These are phyloP conservation scores for Vanderwaltozyma polyspora DNA, from an alignment of 805 yeast genomes.

Conservation along the genomic window DNA sequence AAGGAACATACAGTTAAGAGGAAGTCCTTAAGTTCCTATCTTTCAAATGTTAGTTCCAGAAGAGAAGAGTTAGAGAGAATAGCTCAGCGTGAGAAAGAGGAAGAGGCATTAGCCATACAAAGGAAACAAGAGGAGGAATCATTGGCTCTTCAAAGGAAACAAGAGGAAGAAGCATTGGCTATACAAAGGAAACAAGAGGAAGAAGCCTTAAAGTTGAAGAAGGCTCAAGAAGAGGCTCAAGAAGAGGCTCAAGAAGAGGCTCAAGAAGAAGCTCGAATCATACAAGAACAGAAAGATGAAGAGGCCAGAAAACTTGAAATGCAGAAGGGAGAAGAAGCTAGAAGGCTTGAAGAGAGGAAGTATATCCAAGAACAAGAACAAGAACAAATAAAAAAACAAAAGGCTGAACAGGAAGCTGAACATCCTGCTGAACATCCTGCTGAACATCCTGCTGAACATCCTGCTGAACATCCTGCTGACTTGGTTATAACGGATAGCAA, in stretches of 20 bases:
- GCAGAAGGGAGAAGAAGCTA: too few relatives aligned
- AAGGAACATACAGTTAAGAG: too few relatives aligned
- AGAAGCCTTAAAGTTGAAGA: neutral
- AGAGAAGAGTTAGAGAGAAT: conserved; percentile 21
- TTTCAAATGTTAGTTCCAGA: conserved; percentile 22
- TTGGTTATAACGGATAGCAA: too few relatives aligned
- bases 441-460: too few relatives aligned
- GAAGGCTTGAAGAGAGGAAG: too few relatives aligned
- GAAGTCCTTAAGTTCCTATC: conserved; percentile 25
- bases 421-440: neutral
- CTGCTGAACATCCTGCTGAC: neutral
- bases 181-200: conserved; percentile 2
- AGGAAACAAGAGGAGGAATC: conserved; percentile 3
- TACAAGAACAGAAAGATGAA: too few relatives aligned
- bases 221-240: conserved; percentile 3
- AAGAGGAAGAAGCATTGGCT: conserved; percentile 2
- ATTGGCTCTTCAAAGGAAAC: neutral
- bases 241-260: too few relatives aligned
- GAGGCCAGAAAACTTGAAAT: too few relatives aligned
- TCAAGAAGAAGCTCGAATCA: too few relatives aligned
- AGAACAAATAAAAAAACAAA: neutral
- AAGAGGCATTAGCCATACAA: neutral
- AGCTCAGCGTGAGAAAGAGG: conserved; percentile 6
- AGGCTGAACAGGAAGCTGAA: neutral
- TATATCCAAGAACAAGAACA: conserved; percentile 1